Evolutionary conservation across 805 yeast genomes (phyloP).

Genomic region (Saccharomycopsis sp.): DNA sequence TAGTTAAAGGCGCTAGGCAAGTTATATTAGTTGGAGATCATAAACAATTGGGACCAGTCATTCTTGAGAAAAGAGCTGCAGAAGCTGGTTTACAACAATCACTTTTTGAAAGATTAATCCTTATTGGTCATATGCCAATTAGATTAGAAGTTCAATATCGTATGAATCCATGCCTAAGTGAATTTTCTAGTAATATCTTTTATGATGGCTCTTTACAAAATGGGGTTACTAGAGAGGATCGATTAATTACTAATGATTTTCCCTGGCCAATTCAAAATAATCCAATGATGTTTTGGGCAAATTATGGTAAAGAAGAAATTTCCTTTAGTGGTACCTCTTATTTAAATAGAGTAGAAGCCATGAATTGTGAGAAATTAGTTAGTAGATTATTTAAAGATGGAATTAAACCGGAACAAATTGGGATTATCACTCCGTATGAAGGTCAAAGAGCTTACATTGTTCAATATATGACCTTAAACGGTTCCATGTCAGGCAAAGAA

Average conservation of each 20-base stretch:
- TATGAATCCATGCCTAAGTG: slow-evolving; percentile 84
- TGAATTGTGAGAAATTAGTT: slow-evolving; percentile 73
- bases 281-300: slow-evolving; percentile 97
- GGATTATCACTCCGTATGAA: slow-evolving; percentile 90
- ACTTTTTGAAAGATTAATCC: slow-evolving; percentile 73
- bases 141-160: slow-evolving; percentile 88
- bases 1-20: slow-evolving; percentile 82
- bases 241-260: slow-evolving; percentile 48
- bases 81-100: slow-evolving; percentile 84
- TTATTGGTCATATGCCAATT: slow-evolving; percentile 75
- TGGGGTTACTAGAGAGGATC: slow-evolving; percentile 73
- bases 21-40: slow-evolving; percentile 91
- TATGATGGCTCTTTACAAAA: slow-evolving; percentile 89
- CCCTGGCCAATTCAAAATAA: slow-evolving; percentile 84
- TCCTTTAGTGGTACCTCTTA: slow-evolving; percentile 73
- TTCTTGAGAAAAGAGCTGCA: slow-evolving; percentile 68
- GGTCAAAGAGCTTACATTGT: slow-evolving; percentile 81
- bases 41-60: slow-evolving; percentile 90
- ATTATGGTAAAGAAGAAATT: slow-evolving; percentile 81
- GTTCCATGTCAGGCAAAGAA: slow-evolving; percentile 42
- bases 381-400: slow-evolving; percentile 69
- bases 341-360: slow-evolving; percentile 80
- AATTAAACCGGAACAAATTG: slow-evolving; percentile 70
- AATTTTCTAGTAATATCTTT: slow-evolving; percentile 83
- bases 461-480: slow-evolving; percentile 67